phyloP scores from a whole-genome alignment of 768 basidiomycete genomes.

The Mycena leptocephala region DNA sequence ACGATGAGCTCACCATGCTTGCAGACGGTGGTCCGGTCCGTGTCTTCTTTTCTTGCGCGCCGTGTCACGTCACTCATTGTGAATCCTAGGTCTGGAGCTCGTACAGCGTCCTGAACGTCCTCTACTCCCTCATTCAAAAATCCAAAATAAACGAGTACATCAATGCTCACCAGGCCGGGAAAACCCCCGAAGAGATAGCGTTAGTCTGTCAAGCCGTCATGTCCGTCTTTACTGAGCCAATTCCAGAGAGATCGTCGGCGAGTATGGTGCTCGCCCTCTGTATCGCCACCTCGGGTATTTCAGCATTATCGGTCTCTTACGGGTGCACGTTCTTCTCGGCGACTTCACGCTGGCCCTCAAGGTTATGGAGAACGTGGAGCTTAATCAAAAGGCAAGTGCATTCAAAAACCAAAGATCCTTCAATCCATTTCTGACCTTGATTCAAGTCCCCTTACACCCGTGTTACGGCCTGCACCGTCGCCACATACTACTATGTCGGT shows the following conservation, averaged over 20 bases:
- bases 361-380: constrained; percentile 94
- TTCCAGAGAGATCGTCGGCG: constrained; percentile 86
- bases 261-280: constrained; percentile 91
- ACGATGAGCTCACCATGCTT: constrained; percentile 90
- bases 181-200: constrained; percentile 88
- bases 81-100: constrained; percentile 91
- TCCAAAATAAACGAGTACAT: constrained; percentile 96
- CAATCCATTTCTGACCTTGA: constrained; percentile 24
- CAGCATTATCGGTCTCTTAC: constrained; percentile 94
- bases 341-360: constrained; percentile 97
- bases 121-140: constrained; percentile 99
- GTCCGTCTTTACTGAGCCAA: constrained; percentile 14
- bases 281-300: constrained; percentile 98
- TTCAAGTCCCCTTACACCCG: constrained; percentile 89
- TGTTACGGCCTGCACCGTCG: constrained; percentile 97
- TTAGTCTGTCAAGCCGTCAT: constrained; percentile 56
- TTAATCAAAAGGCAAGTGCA: constrained; percentile 83
- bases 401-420: neutral
- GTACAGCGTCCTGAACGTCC: constrained; percentile 97
- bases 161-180: constrained; percentile 84
- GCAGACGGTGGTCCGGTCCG: constrained; percentile 79
- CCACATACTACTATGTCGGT: constrained; percentile 96
- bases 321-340: constrained; percentile 96
- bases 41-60: constrained; percentile 30
- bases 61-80: constrained; percentile 16